Evolutionary conservation across 2,329 filamentous ascomycete genomes (phyloP), one percentile per base, ranked within the genome.

Genomic region (Allantophomopsis cytisporea): DNA sequence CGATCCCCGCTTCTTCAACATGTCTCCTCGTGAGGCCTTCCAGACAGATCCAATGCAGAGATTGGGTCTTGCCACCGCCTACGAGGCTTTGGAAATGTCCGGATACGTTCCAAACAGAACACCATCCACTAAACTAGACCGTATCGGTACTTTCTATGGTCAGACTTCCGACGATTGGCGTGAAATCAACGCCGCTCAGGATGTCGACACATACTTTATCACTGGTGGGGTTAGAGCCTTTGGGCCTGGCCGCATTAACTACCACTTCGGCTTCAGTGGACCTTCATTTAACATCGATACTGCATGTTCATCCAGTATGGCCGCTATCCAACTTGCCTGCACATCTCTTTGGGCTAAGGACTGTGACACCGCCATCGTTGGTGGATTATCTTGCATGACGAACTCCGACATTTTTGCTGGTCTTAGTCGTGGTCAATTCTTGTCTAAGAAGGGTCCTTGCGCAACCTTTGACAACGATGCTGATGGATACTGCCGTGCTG

Each of bases 1-100:
- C 52, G 83, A 89, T 50, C 78, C 81, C n/a, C 69, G 79, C 1
- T 88, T 89, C 61, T 89, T 89, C 71, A 86, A 86, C 59, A 87
- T 89, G 78, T 87, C 82, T 30, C 82, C 83, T 5, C 74, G 81
- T 49, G 83, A 89, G 59, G 84, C 84, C 20, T 73, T 76, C 38
- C 81, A 87, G 54, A 86, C 81, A 1, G 83, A 89, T 54, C 84
- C 84, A 0, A 85, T 85, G 71, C 83, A 86, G 55, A 72, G 84
- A 49, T 67, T 88, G 47, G 80, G 81, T 3, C 62, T 91, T 16
- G 73, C 79, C 7, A 86, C 83, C 2, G 82, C 82, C 0, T 89
- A 86, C 50, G 83, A 89, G 53, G 83, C 84, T 1, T 66, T 91
- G 36, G 84, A 91, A 56, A 83, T 83, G 75, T 78, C 79, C 23